These are phyloP conservation scores for Spinellus fusiger DNA, from an alignment of 192 early-diverging fungal genomes.

Conservation along the genomic window DNA sequence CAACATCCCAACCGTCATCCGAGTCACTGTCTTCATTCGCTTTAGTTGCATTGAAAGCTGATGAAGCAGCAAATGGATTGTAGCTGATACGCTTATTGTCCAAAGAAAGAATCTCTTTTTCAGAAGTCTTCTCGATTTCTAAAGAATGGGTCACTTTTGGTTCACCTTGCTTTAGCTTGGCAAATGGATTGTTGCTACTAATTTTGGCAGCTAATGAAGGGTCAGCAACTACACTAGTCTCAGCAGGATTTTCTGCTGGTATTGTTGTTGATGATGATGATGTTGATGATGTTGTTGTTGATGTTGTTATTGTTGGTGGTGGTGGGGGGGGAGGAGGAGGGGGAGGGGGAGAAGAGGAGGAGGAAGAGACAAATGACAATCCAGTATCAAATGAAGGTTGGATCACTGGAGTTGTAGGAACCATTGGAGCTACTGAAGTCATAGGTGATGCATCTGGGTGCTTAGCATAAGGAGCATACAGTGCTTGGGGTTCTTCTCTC, in stretches of 20 bases:
- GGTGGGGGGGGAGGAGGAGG: conserved; percentile 18
- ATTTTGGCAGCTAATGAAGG: background rate
- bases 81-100: conserved; percentile 30
- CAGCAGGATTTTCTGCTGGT: conserved; percentile 3
- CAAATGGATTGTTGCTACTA: conserved; percentile 34
- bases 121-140: conserved; percentile 2
- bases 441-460: background rate
- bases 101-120: background rate
- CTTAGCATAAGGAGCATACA: background rate
- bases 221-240: background rate
- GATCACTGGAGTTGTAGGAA: conserved; percentile 7
- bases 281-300: background rate
- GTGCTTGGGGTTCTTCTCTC: background rate
- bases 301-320: conserved; percentile 1
- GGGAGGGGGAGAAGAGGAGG: background rate
- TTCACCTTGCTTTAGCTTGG: conserved; percentile 14
- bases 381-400: too few relatives aligned
- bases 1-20: conserved; percentile 34
- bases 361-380: too few relatives aligned
- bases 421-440: background rate
- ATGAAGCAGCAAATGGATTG: conserved; percentile 37
- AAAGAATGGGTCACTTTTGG: background rate
- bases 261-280: background rate
- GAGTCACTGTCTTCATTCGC: conserved; percentile 3
- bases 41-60: conserved; percentile 16